Base-by-base conservation (phyloP, 495 filamentous ascomycete species). In the Penicillium salamii region DNA sequence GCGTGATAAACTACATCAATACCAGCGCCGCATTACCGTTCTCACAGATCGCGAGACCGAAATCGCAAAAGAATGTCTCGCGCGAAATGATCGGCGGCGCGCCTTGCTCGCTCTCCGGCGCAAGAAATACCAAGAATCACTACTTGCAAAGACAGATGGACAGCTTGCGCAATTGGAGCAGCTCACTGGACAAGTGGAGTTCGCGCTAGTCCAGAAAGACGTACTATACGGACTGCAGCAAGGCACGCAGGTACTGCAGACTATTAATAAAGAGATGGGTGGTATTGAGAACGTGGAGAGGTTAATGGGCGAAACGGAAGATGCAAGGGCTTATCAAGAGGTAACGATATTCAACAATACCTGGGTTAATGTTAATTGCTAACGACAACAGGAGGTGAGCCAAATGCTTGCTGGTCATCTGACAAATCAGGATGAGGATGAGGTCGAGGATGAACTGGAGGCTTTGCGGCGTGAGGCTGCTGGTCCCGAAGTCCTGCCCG, bases 201-300 rank as follows among this genome's bases (percentile, higher is more conserved):
- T 97, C 68, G 86, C 92, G 34, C 78, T 93, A 9, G 91, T 97
- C 26, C 91, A 97, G 75, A 96, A 95, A 68, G 90, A 96, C 71
- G 88, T 98, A 5, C 51, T 97, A 9, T 97, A 86, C 64, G 93
- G 93, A 1, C 72, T 98, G 52, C 87, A 95, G 63, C 89, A 97
- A 72, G 93, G 93, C 15, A 97, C 93, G 1, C 76, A 77, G 35
- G 93, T 97, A 24, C 75, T 98, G 52, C 81, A 86, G 57, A 87
- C 95, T 59, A 97, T 98, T 48, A 84, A 97, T 57, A 82, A 81
- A 53, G 93, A 98, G 72, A 98, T 98, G 90, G 95, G 92, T 21
- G 91, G 91, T 1, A 75, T 98, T 44, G 91, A 95, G 55, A 80
- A 85, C 46, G 91, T 97, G 41, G 91, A 96, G 78, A 89, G 89